Evolutionary conservation across 495 filamentous ascomycete species (phyloP), one percentile per base, ranked within the genome.

Genomic region (Aspergillus saccharolyticus): DNA sequence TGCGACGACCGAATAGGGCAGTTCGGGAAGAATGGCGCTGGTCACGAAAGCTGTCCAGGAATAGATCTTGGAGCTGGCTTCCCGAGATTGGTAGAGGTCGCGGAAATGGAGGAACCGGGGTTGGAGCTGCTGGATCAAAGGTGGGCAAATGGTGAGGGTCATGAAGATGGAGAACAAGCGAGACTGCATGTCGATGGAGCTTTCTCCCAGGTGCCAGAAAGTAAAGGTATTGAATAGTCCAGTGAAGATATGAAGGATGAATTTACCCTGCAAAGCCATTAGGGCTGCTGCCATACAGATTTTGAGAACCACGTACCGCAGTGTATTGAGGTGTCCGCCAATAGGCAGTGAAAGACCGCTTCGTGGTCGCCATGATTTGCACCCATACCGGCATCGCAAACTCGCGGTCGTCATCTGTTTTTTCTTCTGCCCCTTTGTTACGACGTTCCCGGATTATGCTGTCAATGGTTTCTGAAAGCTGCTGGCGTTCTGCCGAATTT

Each of bases 101-200:
- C 79, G 70, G 58, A 76, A 77, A 57, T 79, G 70, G 1, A 82
- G 58, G 57, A 68, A 80, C 22, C 64, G 68, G 6, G 78, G 79
- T 59, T 82, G 79, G 1, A 80, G 61, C 45, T 87, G 86, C 56
- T 88, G 82, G 6, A 85, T 83, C 0, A 89, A 67, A 0, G 81
- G 80, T 0, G 81, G 82, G 2, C 75, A 78, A 51, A 86, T 84
- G 18, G 85, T 88, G 15, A 87, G 75, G 12, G 82, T 81, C 83
- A 90, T 85, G 69, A 91, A 91, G 53, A 89, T 74, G 28, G 85
- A 83, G 67, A 90, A 90, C 0, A 90, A 71, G 20, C 81, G 73
- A 9, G 80, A 82, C 60, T 86, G 81, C 79, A 85, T 83, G 66
- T 85, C 86, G 33, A 83, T 78, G 24, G 76, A 74, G 14, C 77